Percentiles rank a stretch among this genome's conserved stretches.
These are phyloP conservation scores for Pulveroboletus sp. DNA, from an alignment of 768 basidiomycete species.

Conservation along the genomic window DNA sequence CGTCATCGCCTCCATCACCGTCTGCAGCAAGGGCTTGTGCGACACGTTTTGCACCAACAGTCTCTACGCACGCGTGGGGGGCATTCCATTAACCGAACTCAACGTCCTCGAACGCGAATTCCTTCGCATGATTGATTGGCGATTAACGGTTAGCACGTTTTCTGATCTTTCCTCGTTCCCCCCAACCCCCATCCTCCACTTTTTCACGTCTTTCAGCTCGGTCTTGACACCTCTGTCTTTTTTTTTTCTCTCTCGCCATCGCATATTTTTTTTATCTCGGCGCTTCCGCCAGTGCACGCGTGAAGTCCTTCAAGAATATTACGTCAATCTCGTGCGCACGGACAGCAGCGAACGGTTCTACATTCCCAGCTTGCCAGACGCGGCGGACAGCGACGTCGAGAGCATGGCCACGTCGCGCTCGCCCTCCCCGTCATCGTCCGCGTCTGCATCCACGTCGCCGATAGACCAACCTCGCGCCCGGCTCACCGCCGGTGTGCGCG, in stretches of 20 bases:
- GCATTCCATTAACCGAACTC: constrained; percentile 86
- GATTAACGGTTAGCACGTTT: constrained; percentile 73
- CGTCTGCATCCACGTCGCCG: background rate
- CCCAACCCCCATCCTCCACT: background rate
- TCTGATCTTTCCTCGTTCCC: constrained; percentile 12
- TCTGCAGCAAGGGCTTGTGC: constrained; percentile 91
- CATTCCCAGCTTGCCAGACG: constrained; percentile 42
- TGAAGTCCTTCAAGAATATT: constrained; percentile 89
- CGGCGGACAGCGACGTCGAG: constrained; percentile 53
- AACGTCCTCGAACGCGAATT: constrained; percentile 95
- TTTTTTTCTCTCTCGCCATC: constrained; percentile 5
- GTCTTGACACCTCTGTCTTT: constrained; percentile 21
- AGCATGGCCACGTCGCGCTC: constrained; percentile 45
- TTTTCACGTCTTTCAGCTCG: constrained; percentile 5
- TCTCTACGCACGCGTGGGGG: constrained; percentile 95
- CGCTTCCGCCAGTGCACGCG: constrained; percentile 65
- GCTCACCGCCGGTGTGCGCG: constrained; percentile 23
- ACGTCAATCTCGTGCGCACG: constrained; percentile 86
- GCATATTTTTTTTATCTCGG: constrained; percentile 5
- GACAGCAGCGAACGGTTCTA: constrained; percentile 61
- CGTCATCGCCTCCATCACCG: constrained; percentile 88
- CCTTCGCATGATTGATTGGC: constrained; percentile 88
- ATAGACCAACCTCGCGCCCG: constrained; percentile 23
- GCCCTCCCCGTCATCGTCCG: constrained; percentile 39
- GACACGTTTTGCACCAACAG: constrained; percentile 94